Percentiles rank a stretch among this genome's conserved stretches.
phyloP scores from a whole-genome alignment of 495 filamentous ascomycete species.

The Pseudomonodictys pantanalensis region DNA sequence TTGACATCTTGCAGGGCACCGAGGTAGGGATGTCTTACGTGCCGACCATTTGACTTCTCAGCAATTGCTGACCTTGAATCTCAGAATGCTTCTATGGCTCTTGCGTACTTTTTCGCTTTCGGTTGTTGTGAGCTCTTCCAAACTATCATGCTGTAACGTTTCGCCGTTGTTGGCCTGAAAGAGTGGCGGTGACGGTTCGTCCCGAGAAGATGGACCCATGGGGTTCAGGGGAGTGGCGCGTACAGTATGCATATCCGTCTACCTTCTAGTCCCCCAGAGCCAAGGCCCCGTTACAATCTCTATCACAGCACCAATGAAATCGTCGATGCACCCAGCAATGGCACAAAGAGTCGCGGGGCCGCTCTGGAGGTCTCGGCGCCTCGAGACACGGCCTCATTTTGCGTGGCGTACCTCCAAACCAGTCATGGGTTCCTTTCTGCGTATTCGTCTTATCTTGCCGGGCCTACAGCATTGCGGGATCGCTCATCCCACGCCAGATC shows the following conservation, averaged over 20 bases:
- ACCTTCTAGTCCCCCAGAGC: conserved; percentile 4
- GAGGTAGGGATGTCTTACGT: too few species aligned
- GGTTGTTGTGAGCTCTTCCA: background rate
- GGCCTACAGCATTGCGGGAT: conserved; percentile 5
- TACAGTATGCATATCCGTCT: conserved; percentile 3
- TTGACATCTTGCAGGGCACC: background rate
- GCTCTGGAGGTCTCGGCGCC: background rate
- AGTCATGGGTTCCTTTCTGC: background rate
- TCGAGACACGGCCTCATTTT: background rate
- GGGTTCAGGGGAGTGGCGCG: conserved; percentile 9
- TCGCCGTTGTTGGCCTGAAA: background rate
- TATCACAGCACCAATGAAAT: conserved; percentile 7
- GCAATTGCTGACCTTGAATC: too few species aligned
- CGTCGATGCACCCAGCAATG: background rate
- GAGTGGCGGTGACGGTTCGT: conserved; percentile 25
- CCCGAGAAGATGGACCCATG: conserved; percentile 14
- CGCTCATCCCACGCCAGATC: conserved; percentile 3
- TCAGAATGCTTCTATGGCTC: too few species aligned
- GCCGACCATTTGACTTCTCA: too few species aligned
- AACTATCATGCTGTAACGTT: background rate
- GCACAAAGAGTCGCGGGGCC: background rate
- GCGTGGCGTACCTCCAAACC: background rate
- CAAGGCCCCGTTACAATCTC: conserved; percentile 14
- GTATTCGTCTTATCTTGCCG: background rate
- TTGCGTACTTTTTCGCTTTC: background rate